These are phyloP conservation scores for Cutaneotrichosporon sp. DNA, from an alignment of 1,284 basidiomycete species.

Conservation along the genomic window DNA sequence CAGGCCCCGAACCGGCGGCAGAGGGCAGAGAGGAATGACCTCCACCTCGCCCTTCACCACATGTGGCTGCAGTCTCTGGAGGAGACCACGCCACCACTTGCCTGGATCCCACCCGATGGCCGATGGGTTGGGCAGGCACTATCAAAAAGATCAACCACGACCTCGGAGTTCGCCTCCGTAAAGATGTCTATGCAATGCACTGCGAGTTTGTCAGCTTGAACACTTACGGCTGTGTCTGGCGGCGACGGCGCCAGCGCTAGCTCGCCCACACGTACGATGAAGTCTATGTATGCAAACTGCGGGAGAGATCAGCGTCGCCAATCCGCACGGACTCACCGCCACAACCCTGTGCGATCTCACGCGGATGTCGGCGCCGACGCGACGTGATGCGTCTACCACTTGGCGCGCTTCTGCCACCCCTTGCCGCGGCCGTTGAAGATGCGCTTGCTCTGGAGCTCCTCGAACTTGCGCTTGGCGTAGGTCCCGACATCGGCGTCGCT, in stretches of 20 bases:
- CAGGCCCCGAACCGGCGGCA: not conserved
- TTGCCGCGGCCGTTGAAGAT: constrained; percentile 75
- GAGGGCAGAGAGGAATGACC: too few species aligned
- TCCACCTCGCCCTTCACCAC: too few species aligned
- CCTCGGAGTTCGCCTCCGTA: not conserved
- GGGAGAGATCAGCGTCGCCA: constrained; percentile 12
- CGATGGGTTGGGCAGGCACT: constrained; percentile 3
- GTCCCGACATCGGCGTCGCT: constrained; percentile 80
- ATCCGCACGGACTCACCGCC: constrained; percentile 16
- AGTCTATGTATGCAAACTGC: constrained; percentile 19
- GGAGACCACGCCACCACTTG: not conserved
- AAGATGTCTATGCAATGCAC: constrained; percentile 27
- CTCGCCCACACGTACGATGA: constrained; percentile 25
- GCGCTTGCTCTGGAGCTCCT: constrained; percentile 72
- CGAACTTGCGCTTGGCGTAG: constrained; percentile 94
- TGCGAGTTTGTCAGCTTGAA: constrained; percentile 17
- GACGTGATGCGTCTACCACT: constrained; percentile 37
- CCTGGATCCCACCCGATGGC: too few species aligned
- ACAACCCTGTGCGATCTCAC: not conserved
- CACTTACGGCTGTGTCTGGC: not conserved
- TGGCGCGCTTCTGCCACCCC: constrained; percentile 64
- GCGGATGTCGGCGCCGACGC: not conserved
- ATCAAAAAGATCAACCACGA: not conserved
- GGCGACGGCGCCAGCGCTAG: not conserved
- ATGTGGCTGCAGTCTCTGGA: too few species aligned